Conservation (phyloP, 192 early-diverging fungal species). For the Gonapodya prolifera region DNA sequence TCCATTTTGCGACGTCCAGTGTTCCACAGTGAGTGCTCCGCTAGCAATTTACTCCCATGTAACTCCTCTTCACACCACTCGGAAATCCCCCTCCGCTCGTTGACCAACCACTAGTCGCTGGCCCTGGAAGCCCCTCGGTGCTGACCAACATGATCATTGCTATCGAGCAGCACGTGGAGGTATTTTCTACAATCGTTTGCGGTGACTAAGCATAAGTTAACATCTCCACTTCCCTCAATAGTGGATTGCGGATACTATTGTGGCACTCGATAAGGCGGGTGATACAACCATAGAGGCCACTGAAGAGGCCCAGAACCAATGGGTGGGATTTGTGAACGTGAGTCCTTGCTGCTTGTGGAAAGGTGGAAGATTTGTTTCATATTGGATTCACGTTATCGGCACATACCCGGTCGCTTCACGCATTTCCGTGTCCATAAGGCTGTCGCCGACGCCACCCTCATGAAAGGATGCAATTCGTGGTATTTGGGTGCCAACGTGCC, state of each 20-base stretch:
- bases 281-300: not conserved
- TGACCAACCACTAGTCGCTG: not conserved
- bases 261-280: not conserved
- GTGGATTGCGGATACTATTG: constrained; percentile 1
- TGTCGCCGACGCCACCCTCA: not conserved
- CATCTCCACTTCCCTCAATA: not conserved
- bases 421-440: not conserved
- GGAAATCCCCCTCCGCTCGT: not conserved
- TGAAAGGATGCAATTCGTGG: not conserved
- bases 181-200: not conserved
- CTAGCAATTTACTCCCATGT: not conserved
- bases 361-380: not conserved
- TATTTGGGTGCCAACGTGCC: constrained; percentile 3
- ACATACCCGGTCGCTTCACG: not conserved
- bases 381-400: not conserved
- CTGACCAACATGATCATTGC: constrained; percentile 1
- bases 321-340: not conserved
- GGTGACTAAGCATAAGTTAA: not conserved
- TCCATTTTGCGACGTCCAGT: too few species aligned
- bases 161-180: constrained; percentile 5
- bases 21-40: not conserved
- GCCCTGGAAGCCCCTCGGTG: not conserved
- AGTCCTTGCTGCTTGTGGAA: not conserved
- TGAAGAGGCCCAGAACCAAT: not conserved
- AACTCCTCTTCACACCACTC: not conserved